phyloP scores from a whole-genome alignment of 495 filamentous ascomycete species.

The Penicillium nucicola region DNA sequence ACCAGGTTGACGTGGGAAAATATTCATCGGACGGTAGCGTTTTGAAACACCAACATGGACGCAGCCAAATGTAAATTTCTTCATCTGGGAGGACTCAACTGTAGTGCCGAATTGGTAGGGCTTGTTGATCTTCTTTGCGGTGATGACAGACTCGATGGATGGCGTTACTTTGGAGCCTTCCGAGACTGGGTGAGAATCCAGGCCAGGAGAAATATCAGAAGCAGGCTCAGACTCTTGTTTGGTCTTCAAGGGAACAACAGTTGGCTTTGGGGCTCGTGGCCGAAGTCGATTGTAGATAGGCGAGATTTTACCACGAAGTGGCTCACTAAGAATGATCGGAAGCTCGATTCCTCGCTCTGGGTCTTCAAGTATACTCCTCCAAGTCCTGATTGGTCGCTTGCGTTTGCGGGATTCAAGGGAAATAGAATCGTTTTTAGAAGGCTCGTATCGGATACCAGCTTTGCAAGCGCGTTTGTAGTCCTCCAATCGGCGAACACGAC shows the following conservation, averaged over 20 bases:
- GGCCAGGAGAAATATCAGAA: too few relatives aligned
- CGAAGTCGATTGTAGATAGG: too few relatives aligned
- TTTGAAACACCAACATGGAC: not conserved
- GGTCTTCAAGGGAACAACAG: too few relatives aligned
- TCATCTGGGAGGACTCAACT: not conserved
- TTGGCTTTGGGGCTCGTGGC: too few relatives aligned
- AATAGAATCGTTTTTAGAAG: not conserved
- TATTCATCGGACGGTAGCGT: not conserved
- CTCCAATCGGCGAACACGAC: not conserved
- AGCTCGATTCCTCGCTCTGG: not conserved
- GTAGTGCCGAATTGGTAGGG: not conserved
- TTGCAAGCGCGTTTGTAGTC: not conserved
- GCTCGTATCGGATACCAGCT: not conserved
- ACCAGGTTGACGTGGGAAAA: not conserved
- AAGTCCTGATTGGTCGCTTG: not conserved
- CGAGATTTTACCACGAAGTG: too few relatives aligned
- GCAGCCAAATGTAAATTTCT: not conserved
- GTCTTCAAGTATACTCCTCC: not conserved
- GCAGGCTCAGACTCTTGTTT: too few relatives aligned
- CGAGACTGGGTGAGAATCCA: too few relatives aligned
- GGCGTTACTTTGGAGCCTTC: too few relatives aligned
- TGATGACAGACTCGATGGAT: too few relatives aligned
- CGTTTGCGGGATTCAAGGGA: not conserved
- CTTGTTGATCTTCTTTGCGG: not conserved
- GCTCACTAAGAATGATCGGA: too few relatives aligned